Evolutionary conservation across 179 eudicot species (phyloP).

Genomic region (Camellia oleifera): DNA sequence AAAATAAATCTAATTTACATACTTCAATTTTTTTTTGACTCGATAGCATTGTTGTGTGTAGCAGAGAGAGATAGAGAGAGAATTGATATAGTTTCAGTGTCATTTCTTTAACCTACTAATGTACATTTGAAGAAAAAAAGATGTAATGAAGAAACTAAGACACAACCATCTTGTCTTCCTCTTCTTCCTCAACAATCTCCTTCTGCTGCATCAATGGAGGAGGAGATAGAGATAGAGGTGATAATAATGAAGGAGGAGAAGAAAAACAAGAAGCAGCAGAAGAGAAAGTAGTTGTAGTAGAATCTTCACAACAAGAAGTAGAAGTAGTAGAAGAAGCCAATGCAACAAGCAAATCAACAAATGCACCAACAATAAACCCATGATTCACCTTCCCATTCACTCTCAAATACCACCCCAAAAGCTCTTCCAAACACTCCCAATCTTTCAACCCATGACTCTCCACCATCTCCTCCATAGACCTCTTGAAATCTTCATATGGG

Average conservation of each 20-base stretch:
- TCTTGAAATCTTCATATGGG: slow-evolving; percentile 62
- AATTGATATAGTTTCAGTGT: neutral
- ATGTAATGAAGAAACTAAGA: neutral
- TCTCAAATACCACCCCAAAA: slow-evolving; percentile 66
- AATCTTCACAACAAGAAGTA: slow-evolving; percentile 7
- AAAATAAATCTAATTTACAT: no score
- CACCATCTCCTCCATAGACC: slow-evolving; percentile 81
- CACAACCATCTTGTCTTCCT: slow-evolving; percentile 12
- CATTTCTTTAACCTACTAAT: slow-evolving; percentile 16
- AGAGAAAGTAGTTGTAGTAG: neutral
- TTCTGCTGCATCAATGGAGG: neutral
- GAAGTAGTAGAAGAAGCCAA: slow-evolving; percentile 22
- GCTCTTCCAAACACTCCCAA: slow-evolving; percentile 62
- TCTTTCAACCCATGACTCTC: slow-evolving; percentile 53
- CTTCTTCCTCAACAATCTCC: slow-evolving; percentile 20
- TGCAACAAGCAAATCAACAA: slow-evolving; percentile 53
- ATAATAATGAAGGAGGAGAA: slow-evolving; percentile 4
- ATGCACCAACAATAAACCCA: slow-evolving; percentile 55
- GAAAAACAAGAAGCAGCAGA: slow-evolving; percentile 17
- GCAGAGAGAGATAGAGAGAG: neutral
- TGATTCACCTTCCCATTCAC: slow-evolving; percentile 57
- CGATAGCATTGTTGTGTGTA: neutral
- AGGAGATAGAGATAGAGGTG: neutral
- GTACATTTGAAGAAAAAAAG: neutral
- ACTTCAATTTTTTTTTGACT: no score